A percentile compares a stretch with the other conserved stretches of the same genome.
Evolutionary conservation across 495 filamentous ascomycete genomes (phyloP).

Genomic region (Aspergillus asperescens): DNA sequence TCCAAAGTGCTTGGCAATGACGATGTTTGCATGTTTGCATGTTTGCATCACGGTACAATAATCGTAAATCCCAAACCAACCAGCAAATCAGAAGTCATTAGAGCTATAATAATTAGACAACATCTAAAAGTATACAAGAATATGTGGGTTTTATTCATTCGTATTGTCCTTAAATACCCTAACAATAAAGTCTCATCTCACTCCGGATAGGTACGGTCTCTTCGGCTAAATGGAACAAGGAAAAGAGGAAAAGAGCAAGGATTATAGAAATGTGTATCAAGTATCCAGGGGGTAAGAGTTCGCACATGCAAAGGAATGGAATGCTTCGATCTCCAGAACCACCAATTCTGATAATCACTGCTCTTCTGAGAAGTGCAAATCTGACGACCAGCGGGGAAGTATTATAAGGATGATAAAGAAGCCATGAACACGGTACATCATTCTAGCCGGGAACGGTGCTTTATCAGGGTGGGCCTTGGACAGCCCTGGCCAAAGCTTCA

Average conservation of each 20-base stretch:
- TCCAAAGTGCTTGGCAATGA: slow-evolving; percentile 11
- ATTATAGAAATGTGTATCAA: slow-evolving; percentile 22
- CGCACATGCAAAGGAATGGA: slow-evolving; percentile 15
- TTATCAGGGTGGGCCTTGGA: slow-evolving; percentile 3
- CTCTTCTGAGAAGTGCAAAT: slow-evolving; percentile 5
- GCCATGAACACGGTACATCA: slow-evolving; percentile 23
- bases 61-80: too few relatives aligned
- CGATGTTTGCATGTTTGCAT: slow-evolving; percentile 25
- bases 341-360: slow-evolving; percentile 6
- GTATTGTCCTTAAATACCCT: slow-evolving; percentile 11
- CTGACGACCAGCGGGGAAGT: slow-evolving; percentile 15
- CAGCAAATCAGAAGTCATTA: too few relatives aligned
- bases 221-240: slow-evolving; percentile 5
- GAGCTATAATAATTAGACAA: background rate
- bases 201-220: slow-evolving; percentile 5
- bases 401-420: slow-evolving; percentile 17
- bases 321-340: slow-evolving; percentile 19
- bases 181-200: slow-evolving; percentile 3
- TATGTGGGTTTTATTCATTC: background rate
- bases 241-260: slow-evolving; percentile 7
- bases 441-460: slow-evolving; percentile 10
- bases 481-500: slow-evolving; percentile 2
- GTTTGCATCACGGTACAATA: too few relatives aligned
- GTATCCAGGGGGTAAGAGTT: slow-evolving; percentile 25
- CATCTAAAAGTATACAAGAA: background rate